phyloP scores from a whole-genome alignment of 352 stramenopile genomes.

The Pythium pectinolyticum region DNA sequence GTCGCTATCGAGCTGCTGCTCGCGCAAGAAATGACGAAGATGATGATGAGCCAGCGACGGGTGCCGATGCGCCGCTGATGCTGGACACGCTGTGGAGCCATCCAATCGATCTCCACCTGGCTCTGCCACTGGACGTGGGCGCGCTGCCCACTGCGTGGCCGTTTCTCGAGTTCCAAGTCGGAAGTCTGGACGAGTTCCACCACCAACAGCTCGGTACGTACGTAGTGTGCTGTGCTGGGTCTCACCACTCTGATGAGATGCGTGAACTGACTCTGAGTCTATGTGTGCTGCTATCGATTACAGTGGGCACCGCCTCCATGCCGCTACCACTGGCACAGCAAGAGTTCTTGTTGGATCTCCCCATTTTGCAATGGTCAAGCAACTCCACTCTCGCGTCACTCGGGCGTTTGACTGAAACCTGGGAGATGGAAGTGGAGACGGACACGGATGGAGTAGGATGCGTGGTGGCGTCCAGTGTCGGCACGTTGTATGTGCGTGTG shows the following conservation, averaged over 20 bases:
- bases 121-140: constrained; percentile 6
- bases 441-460: background rate
- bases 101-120: constrained; percentile 55
- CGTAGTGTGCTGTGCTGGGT: background rate
- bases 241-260: too few relatives aligned
- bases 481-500: constrained; percentile 2
- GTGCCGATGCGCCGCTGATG: constrained; percentile 7
- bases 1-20: background rate
- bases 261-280: too few relatives aligned
- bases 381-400: constrained; percentile 26
- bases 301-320: constrained; percentile 39
- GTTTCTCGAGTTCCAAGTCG: constrained; percentile 47
- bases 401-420: constrained; percentile 4
- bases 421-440: background rate
- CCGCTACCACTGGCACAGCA: constrained; percentile 34
- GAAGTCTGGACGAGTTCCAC: constrained; percentile 43
- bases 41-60: background rate
- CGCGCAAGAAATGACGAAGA: constrained; percentile 15
- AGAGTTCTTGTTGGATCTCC: constrained; percentile 50
- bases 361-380: constrained; percentile 27
- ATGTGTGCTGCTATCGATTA: background rate
- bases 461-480: background rate
- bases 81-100: constrained; percentile 55
- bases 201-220: constrained; percentile 41
- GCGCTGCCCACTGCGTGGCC: constrained; percentile 40